Evolutionary conservation across 129 eudicot species (phyloP).

Genomic region (Chrysanthemum makinoi): DNA sequence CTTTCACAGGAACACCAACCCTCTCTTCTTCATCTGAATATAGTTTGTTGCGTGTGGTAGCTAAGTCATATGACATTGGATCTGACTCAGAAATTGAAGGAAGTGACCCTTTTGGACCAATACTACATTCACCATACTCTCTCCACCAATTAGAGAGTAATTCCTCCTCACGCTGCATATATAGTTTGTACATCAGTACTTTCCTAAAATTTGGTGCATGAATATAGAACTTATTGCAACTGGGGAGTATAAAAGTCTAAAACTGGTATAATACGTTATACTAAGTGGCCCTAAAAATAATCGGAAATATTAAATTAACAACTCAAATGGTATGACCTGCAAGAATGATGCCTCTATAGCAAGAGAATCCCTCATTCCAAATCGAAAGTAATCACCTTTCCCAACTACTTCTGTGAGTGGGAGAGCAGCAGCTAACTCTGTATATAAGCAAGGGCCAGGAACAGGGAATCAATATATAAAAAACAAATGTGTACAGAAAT

Average conservation of each 20-base stretch:
- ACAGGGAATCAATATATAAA: background rate
- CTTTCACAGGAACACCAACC: slow-evolving; percentile 99
- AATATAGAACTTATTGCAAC: background rate
- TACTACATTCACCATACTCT: slow-evolving; percentile 97
- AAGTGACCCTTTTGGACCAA: slow-evolving; percentile 71
- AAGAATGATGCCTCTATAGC: slow-evolving; percentile 96
- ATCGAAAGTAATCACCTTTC: slow-evolving; percentile 93
- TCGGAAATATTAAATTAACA: slow-evolving; percentile 5
- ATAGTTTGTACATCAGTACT: slow-evolving; percentile 17
- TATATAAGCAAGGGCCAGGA: slow-evolving; percentile 26
- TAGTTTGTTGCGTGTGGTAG: slow-evolving; percentile 33
- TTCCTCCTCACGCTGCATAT: slow-evolving; percentile 84
- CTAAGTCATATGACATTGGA: slow-evolving; percentile 33
- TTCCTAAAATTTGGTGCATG: slow-evolving; percentile 1
- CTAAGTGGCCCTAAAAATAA: slow-evolving; percentile 16
- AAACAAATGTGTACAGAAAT: slow-evolving; percentile 12
- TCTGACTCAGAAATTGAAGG: slow-evolving; percentile 35
- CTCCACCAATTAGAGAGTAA: slow-evolving; percentile 92
- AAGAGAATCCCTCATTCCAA: slow-evolving; percentile 99
- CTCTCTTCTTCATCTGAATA: slow-evolving; percentile 77
- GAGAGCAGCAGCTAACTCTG: slow-evolving; percentile 87
- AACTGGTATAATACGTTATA: background rate
- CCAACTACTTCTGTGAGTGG: slow-evolving; percentile 85
- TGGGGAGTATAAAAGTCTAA: slow-evolving; percentile 5
- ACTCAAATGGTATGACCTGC: slow-evolving; percentile 54